Base-by-base conservation (phyloP, 805 yeast species). In the Zygotorulaspora chibaensis region DNA sequence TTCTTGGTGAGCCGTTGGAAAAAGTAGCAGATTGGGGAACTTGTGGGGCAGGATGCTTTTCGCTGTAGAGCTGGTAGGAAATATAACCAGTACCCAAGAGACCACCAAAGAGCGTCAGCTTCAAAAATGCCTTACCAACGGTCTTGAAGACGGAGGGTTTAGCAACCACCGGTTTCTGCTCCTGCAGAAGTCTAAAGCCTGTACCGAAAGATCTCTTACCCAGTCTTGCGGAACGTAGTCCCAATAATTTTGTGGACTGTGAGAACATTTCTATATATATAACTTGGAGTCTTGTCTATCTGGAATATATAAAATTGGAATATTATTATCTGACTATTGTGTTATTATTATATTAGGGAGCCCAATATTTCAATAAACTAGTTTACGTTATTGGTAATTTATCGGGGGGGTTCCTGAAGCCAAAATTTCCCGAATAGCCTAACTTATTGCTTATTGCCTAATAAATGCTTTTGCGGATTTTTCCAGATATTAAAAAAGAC, bases 1-100 rank as follows among this genome's bases (percentile, higher is more conserved):
- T 71, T 51, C 69, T 67, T 40, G 67, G 69, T 33, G 67, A 59
- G 35, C 75, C 75, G 52, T 72, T 73, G 39, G 74, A 70, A 51
- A 77, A 72, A 13, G 71, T 66, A 9, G 79, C 73, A n/a, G 78
- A 69, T 61, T 83, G 88, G 42, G 82, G 81, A 40, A 68, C 55
- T 61, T 84, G 89, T 13, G 72, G 68, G 28, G 72, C 69, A 5
- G 90, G 90, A 54, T 75, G 71, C 6, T 77, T 68, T 66, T 84
- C 91, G 35, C 70, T 69, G 62, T 81, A 81, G 43, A 84, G 75
- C 50, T 77, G 72, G 66, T 80, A 87, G 10, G 83, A 81, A 42
- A 77, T 62, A 55, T 82, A 79, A 18, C 79, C 84, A 28, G 79
- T 65, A 13, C 79, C 74, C 0, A 77, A 71, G 29, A 80, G 54